Evolutionary conservation across 768 basidiomycete genomes (phyloP).

Genomic region (Amanita rubescens): DNA sequence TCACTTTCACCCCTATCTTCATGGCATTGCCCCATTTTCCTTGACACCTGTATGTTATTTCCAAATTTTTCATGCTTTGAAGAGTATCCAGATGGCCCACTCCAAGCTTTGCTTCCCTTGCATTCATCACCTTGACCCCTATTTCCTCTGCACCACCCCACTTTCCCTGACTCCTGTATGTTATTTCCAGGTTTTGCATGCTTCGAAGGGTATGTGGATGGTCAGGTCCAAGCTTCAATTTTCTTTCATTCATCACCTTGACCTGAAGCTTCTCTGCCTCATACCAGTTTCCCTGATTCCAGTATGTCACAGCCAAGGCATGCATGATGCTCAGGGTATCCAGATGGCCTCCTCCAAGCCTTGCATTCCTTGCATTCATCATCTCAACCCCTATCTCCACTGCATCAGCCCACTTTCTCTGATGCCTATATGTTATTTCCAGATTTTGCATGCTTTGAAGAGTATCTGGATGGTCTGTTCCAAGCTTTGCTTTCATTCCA

Average conservation of each 20-base stretch:
- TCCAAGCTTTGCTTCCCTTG: too few relatives aligned
- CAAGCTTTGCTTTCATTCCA: background rate
- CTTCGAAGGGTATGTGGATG: background rate
- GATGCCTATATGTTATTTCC: slow-evolving; percentile 6
- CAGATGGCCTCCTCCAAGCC: background rate
- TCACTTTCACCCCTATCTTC: background rate
- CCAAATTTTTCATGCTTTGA: too few relatives aligned
- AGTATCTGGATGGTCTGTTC: slow-evolving; percentile 12
- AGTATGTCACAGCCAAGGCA: background rate
- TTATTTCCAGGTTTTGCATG: background rate
- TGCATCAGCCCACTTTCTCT: slow-evolving; percentile 1
- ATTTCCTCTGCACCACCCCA: too few relatives aligned
- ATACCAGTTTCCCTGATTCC: background rate
- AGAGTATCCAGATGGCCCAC: too few relatives aligned
- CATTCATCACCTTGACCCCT: too few relatives aligned
- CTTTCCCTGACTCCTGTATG: background rate
- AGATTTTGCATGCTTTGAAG: slow-evolving; percentile 8
- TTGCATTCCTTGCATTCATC: background rate
- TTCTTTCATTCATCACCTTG: background rate
- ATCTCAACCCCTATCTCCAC: background rate
- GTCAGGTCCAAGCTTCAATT: background rate
- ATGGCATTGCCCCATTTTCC: background rate
- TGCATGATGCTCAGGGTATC: background rate
- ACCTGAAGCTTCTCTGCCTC: background rate
- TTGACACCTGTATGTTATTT: too few relatives aligned